Percentiles rank a stretch among this genome's conserved stretches.
These are phyloP conservation scores for Pisolithus thermaeus DNA, from an alignment of 1,284 basidiomycete species.

Conservation along the genomic window DNA sequence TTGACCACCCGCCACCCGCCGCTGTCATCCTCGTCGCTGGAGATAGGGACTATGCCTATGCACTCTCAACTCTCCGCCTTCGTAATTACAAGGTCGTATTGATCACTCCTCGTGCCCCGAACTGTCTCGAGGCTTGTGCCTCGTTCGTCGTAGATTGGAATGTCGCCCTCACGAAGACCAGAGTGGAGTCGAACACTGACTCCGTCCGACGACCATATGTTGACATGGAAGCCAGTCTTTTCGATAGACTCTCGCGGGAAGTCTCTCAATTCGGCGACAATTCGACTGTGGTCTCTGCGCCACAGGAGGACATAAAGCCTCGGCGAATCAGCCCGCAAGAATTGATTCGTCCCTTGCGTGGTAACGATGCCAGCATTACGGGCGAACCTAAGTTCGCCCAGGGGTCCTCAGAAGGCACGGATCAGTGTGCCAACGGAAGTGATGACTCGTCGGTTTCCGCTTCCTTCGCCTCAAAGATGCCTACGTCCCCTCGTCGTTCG, in stretches of 20 bases:
- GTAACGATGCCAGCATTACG: constrained; percentile 5
- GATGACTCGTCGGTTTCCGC: constrained; percentile 6
- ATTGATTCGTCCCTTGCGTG: constrained; percentile 17
- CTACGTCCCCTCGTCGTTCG: constrained; percentile 11
- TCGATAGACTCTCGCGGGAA: constrained; percentile 17
- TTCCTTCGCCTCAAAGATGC: constrained; percentile 16
- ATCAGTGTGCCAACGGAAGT: constrained; percentile 6
- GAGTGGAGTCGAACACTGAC: constrained; percentile 13
- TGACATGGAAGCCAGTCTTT: constrained; percentile 22
- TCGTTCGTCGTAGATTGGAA: constrained; percentile 51
- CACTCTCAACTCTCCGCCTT: constrained; percentile 35
- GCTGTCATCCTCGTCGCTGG: constrained; percentile 42
- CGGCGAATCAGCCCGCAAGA: constrained; percentile 20
- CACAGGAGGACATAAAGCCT: constrained; percentile 2
- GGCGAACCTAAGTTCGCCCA: constrained; percentile 4
- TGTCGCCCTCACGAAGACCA: constrained; percentile 32
- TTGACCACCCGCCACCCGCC: constrained; percentile 40
- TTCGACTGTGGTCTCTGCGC: constrained; percentile 1
- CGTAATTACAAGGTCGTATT: constrained; percentile 39
- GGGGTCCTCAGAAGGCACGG: constrained; percentile 3
- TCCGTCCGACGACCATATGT: constrained; percentile 23
- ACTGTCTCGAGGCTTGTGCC: constrained; percentile 51
- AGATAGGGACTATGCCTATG: constrained; percentile 44
- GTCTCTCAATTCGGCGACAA: constrained; percentile 15
- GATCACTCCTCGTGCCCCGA: constrained; percentile 34